phyloP scores from a whole-genome alignment of 257 asterid genomes.

The Nicotiana sylvestris region DNA sequence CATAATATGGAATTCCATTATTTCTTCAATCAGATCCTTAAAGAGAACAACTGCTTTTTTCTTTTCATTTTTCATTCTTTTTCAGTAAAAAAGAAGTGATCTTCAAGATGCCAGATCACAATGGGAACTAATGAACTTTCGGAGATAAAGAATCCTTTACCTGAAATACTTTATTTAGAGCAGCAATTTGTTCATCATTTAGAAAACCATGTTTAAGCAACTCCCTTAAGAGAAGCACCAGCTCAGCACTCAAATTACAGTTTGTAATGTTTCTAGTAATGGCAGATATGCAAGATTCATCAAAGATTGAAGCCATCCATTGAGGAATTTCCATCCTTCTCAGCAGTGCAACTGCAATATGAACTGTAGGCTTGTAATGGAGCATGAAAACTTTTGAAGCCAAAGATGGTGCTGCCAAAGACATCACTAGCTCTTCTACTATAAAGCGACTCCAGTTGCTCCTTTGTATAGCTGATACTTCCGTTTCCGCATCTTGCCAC shows the following conservation, averaged over 20 bases:
- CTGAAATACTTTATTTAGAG: slow-evolving; percentile 69
- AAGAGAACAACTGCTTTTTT: background rate
- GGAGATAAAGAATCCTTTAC: slow-evolving; percentile 25
- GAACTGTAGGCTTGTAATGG: slow-evolving; percentile 64
- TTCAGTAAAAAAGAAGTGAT: background rate
- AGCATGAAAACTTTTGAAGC: slow-evolving; percentile 41
- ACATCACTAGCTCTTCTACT: slow-evolving; percentile 79
- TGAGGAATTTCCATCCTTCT: slow-evolving; percentile 39
- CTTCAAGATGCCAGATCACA: background rate
- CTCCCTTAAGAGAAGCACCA: slow-evolving; percentile 63
- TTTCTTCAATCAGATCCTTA: background rate
- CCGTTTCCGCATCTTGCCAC: slow-evolving; percentile 45
- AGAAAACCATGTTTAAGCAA: slow-evolving; percentile 61
- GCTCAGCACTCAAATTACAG: slow-evolving; percentile 44
- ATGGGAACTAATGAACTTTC: background rate
- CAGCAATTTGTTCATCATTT: slow-evolving; percentile 50
- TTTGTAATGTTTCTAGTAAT: slow-evolving; percentile 55
- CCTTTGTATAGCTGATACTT: slow-evolving; percentile 23
- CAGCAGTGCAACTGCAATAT: slow-evolving; percentile 59
- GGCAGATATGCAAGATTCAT: slow-evolving; percentile 44
- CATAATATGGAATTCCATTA: slow-evolving; percentile 5
- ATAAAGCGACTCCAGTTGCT: slow-evolving; percentile 71
- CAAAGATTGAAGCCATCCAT: slow-evolving; percentile 64
- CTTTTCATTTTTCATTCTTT: no score
- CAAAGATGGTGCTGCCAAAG: slow-evolving; percentile 55